Conservation (phyloP, 2,329 filamentous ascomycete genomes). For the Nemania sp. region DNA sequence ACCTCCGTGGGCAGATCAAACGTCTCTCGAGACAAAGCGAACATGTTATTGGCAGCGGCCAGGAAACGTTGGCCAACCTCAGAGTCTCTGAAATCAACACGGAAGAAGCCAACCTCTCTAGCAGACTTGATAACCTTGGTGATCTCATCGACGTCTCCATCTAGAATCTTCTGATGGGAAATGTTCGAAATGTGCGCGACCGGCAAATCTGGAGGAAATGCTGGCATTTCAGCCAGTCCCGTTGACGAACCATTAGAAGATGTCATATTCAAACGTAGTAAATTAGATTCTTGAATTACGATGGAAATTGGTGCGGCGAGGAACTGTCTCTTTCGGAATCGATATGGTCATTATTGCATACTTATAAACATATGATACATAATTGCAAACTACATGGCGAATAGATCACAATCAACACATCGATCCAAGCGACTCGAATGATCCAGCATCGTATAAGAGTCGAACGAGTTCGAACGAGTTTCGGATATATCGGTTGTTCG, state of each 20-base stretch:
- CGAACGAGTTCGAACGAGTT: slow-evolving; percentile 16
- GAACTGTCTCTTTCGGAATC: not conserved
- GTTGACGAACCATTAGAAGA: not conserved
- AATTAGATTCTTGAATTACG: not conserved
- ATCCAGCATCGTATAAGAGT: slow-evolving; percentile 16
- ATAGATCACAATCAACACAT: slow-evolving; percentile 3
- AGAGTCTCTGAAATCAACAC: slow-evolving; percentile 35
- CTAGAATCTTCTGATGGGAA: slow-evolving; percentile 34
- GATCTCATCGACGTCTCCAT: slow-evolving; percentile 31
- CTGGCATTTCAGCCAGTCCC: slow-evolving; percentile 15
- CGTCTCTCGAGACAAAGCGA: slow-evolving; percentile 32
- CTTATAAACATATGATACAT: slow-evolving; percentile 9
- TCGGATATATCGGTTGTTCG: slow-evolving; percentile 32
- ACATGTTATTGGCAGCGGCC: slow-evolving; percentile 34
- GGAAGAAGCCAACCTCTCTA: slow-evolving; percentile 35
- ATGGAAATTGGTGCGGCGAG: not conserved
- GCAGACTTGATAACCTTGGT: slow-evolving; percentile 32
- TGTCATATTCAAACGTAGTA: slow-evolving; percentile 18
- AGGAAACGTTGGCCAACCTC: slow-evolving; percentile 29
- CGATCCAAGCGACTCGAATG: slow-evolving; percentile 5
- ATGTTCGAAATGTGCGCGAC: slow-evolving; percentile 35
- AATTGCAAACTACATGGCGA: not conserved
- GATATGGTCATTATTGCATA: not conserved
- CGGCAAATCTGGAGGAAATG: slow-evolving; percentile 29
- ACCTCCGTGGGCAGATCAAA: slow-evolving; percentile 33